Evolutionary conservation across 139 green algal species (phyloP).

Genomic region (Trebouxia sp.): DNA sequence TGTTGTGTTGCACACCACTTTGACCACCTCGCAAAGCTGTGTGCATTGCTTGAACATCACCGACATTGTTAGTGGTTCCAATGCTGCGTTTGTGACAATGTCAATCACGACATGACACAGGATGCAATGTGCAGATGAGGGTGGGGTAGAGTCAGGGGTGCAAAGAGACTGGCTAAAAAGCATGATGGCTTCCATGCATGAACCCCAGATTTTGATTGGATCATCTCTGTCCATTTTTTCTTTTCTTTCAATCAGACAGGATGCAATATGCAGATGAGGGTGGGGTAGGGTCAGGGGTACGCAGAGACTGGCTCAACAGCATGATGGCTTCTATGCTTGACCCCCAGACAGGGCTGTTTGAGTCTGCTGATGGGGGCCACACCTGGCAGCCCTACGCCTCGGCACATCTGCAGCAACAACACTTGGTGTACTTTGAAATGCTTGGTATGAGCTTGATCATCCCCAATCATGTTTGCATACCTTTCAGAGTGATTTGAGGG

Average conservation of each 20-base stretch:
- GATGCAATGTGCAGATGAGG: constrained; percentile 21
- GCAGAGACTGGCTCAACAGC: constrained; percentile 40
- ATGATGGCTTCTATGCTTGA: constrained; percentile 32
- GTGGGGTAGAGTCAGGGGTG: constrained; percentile 34
- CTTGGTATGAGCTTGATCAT: constrained; percentile 4
- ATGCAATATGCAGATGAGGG: constrained; percentile 25
- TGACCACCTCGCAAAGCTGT: too few relatives aligned
- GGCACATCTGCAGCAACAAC: constrained; percentile 28
- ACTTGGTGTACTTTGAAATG: constrained; percentile 39
- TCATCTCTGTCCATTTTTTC: neutral
- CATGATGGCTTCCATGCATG: constrained; percentile 28
- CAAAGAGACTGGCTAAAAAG: constrained; percentile 39
- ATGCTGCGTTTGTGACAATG: too few relatives aligned
- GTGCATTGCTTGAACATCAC: too few relatives aligned
- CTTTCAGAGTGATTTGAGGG: too few relatives aligned
- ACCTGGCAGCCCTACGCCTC: constrained; percentile 26
- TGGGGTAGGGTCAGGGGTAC: constrained; percentile 34
- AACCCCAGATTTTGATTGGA: neutral
- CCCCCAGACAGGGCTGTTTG: constrained; percentile 33
- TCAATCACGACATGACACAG: too few relatives aligned
- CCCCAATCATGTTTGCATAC: neutral
- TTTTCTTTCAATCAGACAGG: neutral
- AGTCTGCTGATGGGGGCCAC: constrained; percentile 30
- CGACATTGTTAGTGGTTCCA: too few relatives aligned
- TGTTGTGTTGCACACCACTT: too few relatives aligned